Evolutionary conservation across 169 alveolate genomes (phyloP).

Genomic region (Plasmodium ovale): DNA sequence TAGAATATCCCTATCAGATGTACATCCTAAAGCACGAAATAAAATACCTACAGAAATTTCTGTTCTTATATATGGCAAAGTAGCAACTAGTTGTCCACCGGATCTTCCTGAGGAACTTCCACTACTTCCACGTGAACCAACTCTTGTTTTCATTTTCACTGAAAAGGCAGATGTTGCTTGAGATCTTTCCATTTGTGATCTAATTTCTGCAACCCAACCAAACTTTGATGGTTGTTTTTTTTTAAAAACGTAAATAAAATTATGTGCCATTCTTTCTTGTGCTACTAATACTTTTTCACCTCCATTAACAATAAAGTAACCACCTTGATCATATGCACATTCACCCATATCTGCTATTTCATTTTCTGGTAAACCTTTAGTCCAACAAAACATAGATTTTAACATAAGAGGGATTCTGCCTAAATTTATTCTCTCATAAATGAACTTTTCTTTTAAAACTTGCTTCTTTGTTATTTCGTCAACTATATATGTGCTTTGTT

Average conservation of each 20-base stretch:
- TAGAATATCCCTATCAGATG: constrained; percentile 91
- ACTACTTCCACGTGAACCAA: constrained; percentile 81
- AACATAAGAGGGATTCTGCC: constrained; percentile 98
- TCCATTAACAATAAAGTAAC: constrained; percentile 99
- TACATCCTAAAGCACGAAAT: constrained; percentile 98
- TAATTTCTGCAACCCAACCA: constrained; percentile 98
- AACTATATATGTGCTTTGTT: constrained; percentile 87
- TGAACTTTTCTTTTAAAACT: constrained; percentile 83
- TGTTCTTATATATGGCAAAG: constrained; percentile 95
- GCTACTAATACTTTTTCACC: constrained; percentile 99
- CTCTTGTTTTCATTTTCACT: constrained; percentile 89
- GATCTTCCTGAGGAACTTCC: constrained; percentile 83
- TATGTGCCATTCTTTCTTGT: constrained; percentile 99
- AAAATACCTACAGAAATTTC: constrained; percentile 97
- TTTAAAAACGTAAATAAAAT: constrained; percentile 97
- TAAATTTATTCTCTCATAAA: constrained; percentile 91
- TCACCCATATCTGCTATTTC: constrained; percentile 96
- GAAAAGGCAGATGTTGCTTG: constrained; percentile 96
- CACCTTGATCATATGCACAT: constrained; percentile 98
- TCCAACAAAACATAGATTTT: constrained; percentile 96
- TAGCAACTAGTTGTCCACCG: constrained; percentile 96
- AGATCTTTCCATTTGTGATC: constrained; percentile 95
- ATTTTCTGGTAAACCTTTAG: constrained; percentile 89
- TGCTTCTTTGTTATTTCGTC: constrained; percentile 85
- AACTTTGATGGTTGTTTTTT: constrained; percentile 97